Percentiles rank a stretch among this genome's conserved stretches.
Evolutionary conservation across 75 land plant genomes (phyloP).

Genomic region (Adiantum capillusveneris): DNA sequence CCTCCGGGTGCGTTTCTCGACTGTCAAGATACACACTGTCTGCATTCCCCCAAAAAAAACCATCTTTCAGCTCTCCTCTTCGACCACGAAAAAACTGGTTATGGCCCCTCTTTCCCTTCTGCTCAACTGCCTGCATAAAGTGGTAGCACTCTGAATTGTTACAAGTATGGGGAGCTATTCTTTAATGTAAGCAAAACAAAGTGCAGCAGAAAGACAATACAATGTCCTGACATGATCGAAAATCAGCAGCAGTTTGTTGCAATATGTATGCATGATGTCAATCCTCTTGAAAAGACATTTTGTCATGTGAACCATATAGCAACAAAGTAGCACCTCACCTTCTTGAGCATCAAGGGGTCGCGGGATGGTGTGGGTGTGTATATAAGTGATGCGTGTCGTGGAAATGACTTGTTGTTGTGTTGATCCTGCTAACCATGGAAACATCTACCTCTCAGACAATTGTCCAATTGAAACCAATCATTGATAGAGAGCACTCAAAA

Average conservation of each 20-base stretch:
- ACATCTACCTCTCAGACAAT: background rate
- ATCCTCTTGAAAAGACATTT: background rate
- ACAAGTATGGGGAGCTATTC: too few relatives aligned
- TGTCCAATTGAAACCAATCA: too few relatives aligned
- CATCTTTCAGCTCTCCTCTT: background rate
- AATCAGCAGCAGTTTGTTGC: too few relatives aligned
- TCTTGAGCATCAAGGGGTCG: constrained; percentile 23
- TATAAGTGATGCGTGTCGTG: constrained; percentile 51
- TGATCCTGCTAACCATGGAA: constrained; percentile 38
- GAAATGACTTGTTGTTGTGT: constrained; percentile 36
- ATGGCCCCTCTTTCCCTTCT: background rate
- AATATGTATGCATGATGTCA: too few relatives aligned
- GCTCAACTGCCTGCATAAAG: background rate
- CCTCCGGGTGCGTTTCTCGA: background rate
- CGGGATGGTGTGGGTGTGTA: constrained; percentile 64
- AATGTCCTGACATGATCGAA: too few relatives aligned
- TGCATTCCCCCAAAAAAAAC: background rate
- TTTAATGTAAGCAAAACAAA: too few relatives aligned
- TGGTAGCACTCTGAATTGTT: background rate
- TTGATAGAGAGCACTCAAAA: too few relatives aligned
- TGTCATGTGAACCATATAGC: background rate
- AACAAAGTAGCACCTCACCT: constrained; percentile 18
- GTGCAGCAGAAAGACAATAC: too few relatives aligned
- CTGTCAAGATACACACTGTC: background rate
- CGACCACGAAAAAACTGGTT: background rate